Percentiles rank a stretch among this genome's conserved stretches.
phyloP scores from a whole-genome alignment of 768 basidiomycete species.

The Suillus lakei region DNA sequence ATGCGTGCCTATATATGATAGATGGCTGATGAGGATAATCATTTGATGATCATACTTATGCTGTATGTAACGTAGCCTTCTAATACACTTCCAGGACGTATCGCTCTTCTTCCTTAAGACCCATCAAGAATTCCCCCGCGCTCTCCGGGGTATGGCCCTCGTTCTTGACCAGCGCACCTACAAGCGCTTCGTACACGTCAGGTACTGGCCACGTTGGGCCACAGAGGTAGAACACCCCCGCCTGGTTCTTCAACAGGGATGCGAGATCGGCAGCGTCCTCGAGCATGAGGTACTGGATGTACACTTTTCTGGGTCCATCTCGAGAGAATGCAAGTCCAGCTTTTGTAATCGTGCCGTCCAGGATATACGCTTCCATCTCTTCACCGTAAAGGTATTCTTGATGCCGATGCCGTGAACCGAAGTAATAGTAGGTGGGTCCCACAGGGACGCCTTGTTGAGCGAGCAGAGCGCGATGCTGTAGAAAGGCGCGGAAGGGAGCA shows the following conservation, averaged over 20 bases:
- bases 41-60: neutral
- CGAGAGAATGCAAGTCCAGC: conserved; percentile 97
- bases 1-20: neutral
- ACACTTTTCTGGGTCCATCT: conserved; percentile 90
- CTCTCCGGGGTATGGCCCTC: conserved; percentile 63
- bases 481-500: conserved; percentile 98
- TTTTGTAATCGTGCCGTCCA: conserved; percentile 82
- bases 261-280: conserved; percentile 84
- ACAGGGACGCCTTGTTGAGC: conserved; percentile 75
- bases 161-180: conserved; percentile 76
- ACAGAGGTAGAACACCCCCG: conserved; percentile 93
- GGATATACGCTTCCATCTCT: conserved; percentile 93
- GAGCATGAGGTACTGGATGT: conserved; percentile 98
- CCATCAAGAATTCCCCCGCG: conserved; percentile 85
- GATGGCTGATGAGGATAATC: neutral
- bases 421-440: conserved; percentile 97
- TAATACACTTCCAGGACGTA: conserved; percentile 86
- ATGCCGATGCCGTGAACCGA: conserved; percentile 94
- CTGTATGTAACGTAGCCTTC: neutral
- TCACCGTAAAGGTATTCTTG: conserved; percentile 98
- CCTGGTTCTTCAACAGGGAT: conserved; percentile 69
- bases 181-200: conserved; percentile 93
- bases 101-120: conserved; percentile 93
- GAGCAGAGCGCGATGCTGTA: conserved; percentile 92
- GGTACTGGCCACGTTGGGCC: conserved; percentile 99